Percentiles rank a stretch among this genome's conserved stretches.
These are phyloP conservation scores for Lupinus albus DNA, from an alignment of 306 rosid species.

Conservation along the genomic window DNA sequence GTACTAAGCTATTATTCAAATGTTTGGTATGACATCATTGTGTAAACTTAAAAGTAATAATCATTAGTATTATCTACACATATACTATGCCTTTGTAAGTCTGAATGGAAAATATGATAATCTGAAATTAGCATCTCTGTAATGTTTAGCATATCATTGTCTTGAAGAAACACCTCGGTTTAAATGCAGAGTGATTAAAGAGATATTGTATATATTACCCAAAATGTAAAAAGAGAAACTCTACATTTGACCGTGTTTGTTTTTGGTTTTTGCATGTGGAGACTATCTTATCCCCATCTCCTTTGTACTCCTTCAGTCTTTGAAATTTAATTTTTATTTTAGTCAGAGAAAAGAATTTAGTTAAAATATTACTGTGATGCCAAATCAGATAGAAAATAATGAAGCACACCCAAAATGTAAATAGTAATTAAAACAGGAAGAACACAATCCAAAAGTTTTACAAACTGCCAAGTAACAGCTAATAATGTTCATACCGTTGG, in stretches of 20 bases:
- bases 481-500: constrained; percentile 65
- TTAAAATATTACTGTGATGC: constrained; percentile 1
- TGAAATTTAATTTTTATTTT: no score
- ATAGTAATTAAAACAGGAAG: constrained; percentile 21
- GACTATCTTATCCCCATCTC: no score
- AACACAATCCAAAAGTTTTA: constrained; percentile 28
- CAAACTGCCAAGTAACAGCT: constrained; percentile 8
- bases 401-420: no score
- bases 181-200: constrained; percentile 22
- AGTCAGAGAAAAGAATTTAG: background rate
- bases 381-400: constrained; percentile 15
- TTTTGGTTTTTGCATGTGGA: no score
- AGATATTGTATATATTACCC: background rate
- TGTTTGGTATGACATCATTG: background rate
- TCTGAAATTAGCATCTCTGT: no score
- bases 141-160: constrained; percentile 1
- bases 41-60: constrained; percentile 16
- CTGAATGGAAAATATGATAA: no score
- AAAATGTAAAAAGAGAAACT: no score
- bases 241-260: no score
- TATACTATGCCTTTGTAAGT: no score
- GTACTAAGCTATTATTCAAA: constrained; percentile 25
- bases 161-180: constrained; percentile 9
- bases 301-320: no score
- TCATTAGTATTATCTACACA: no score